Percentiles rank a stretch among this genome's conserved stretches.
phyloP scores from a whole-genome alignment of 768 basidiomycete genomes.

The Tulasnella sp. region DNA sequence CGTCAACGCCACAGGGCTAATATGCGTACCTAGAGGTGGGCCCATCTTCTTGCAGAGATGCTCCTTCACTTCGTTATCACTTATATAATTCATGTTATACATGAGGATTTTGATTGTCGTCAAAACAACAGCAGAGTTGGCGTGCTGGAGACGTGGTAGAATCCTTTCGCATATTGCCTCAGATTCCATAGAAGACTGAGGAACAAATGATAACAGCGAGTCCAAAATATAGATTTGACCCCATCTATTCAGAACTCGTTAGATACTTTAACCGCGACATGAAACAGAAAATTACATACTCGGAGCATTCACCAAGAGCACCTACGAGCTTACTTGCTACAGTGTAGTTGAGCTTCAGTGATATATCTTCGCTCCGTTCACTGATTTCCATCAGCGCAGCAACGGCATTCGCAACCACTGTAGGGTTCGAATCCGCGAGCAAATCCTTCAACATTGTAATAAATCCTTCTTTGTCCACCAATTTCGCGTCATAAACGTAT shows the following conservation, averaged over 20 bases:
- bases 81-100: constrained; percentile 99
- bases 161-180: constrained; percentile 94
- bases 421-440: constrained; percentile 86
- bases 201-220: constrained; percentile 85
- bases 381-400: constrained; percentile 95
- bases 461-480: constrained; percentile 81
- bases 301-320: constrained; percentile 90
- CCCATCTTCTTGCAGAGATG: constrained; percentile 96
- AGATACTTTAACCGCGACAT: constrained; percentile 6
- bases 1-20: background rate
- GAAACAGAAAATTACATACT: constrained; percentile 44
- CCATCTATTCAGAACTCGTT: constrained; percentile 50
- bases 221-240: constrained; percentile 98
- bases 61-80: constrained; percentile 70
- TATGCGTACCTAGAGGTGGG: constrained; percentile 67
- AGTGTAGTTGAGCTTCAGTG: constrained; percentile 75
- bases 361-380: constrained; percentile 87
- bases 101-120: constrained; percentile 94
- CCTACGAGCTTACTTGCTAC: constrained; percentile 82
- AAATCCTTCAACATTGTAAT: constrained; percentile 84
- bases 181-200: constrained; percentile 74
- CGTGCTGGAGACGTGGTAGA: constrained; percentile 84
- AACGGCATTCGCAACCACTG: constrained; percentile 94
- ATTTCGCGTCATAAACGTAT: constrained; percentile 74
- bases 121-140: constrained; percentile 98